These are phyloP conservation scores for Melanopsichium pennsylvanicum DNA, from an alignment of 1,284 basidiomycete genomes.

Conservation along the genomic window DNA sequence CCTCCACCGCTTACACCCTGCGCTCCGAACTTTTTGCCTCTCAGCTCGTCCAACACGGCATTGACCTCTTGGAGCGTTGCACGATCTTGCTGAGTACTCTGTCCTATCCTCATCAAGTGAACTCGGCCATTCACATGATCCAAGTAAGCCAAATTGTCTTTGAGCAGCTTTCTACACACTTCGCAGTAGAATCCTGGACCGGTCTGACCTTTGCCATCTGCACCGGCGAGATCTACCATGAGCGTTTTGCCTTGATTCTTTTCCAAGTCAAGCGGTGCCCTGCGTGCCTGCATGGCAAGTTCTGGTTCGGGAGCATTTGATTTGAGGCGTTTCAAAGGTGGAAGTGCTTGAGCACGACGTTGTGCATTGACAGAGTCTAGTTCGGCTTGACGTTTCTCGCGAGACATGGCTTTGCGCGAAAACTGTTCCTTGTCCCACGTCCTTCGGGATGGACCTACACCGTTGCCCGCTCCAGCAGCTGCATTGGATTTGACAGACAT, in stretches of 20 bases:
- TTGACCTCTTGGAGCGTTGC: conserved; percentile 92
- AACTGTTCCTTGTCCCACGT: conserved; percentile 61
- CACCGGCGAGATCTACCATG: conserved; percentile 56
- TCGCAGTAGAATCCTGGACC: conserved; percentile 67
- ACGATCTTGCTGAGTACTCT: conserved; percentile 87
- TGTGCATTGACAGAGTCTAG: conserved; percentile 53
- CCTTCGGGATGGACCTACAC: conserved; percentile 56
- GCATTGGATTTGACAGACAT: conserved; percentile 25
- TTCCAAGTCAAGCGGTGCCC: conserved; percentile 52
- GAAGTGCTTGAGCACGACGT: conserved; percentile 48
- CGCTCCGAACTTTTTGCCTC: conserved; percentile 7
- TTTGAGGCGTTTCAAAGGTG: conserved; percentile 47
- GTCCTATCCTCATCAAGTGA: conserved; percentile 88
- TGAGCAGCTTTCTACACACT: conserved; percentile 75
- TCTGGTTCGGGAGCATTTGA: conserved; percentile 57
- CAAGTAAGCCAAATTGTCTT: conserved; percentile 89
- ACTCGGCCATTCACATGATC: conserved; percentile 95
- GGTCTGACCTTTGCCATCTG: conserved; percentile 38
- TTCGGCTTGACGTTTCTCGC: conserved; percentile 57
- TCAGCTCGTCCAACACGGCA: conserved; percentile 83
- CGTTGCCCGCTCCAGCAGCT: conserved; percentile 10
- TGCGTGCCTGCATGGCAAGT: conserved; percentile 50
- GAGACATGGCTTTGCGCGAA: conserved; percentile 48
- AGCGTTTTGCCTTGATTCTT: conserved; percentile 58
- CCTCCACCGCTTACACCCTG: conserved; percentile 62